phyloP scores from a whole-genome alignment of 2,329 filamentous ascomycete species.

The Elsinoe perseae region DNA sequence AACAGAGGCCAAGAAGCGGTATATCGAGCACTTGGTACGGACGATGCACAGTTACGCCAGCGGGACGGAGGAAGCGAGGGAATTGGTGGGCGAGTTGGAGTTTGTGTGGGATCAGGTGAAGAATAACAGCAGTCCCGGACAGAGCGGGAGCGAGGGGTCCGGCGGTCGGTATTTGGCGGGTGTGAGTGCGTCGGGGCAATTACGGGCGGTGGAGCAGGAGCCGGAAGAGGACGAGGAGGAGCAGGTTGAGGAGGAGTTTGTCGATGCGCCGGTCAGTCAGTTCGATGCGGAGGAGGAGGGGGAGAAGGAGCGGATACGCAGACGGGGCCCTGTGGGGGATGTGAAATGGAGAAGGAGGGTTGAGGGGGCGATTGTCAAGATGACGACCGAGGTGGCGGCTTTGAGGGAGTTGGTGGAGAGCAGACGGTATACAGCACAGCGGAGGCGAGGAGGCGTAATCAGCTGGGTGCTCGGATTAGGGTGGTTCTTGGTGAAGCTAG shows the following conservation, averaged over 20 bases:
- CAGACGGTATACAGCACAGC: constrained; percentile 61
- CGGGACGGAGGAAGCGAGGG: constrained; percentile 72
- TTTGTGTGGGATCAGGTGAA: constrained; percentile 99
- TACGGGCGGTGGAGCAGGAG: constrained; percentile 45
- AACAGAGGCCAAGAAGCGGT: constrained; percentile 88
- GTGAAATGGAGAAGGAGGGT: constrained; percentile 71
- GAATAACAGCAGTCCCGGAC: constrained; percentile 46
- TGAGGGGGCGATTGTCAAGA: constrained; percentile 75
- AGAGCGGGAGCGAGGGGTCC: constrained; percentile 19
- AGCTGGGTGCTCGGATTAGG: constrained; percentile 65
- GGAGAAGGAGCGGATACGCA: constrained; percentile 13
- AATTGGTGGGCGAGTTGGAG: constrained; percentile 89
- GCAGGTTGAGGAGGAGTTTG: constrained; percentile 27
- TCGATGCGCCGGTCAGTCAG: constrained; percentile 20
- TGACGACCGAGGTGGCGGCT: constrained; percentile 88
- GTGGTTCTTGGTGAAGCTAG: constrained; percentile 64
- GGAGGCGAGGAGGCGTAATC: constrained; percentile 55
- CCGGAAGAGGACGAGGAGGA: constrained; percentile 35
- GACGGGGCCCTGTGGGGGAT: constrained; percentile 28
- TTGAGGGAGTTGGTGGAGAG: constrained; percentile 82
- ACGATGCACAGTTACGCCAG: constrained; percentile 95
- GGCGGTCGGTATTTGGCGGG: constrained; percentile 6
- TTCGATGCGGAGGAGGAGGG: constrained; percentile 17
- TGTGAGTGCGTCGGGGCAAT: not conserved
- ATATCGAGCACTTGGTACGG: constrained; percentile 88